Evolutionary conservation across 225 moss, liverwort and hornwort genomes (phyloP).

Genomic region (Neckera pumila): DNA sequence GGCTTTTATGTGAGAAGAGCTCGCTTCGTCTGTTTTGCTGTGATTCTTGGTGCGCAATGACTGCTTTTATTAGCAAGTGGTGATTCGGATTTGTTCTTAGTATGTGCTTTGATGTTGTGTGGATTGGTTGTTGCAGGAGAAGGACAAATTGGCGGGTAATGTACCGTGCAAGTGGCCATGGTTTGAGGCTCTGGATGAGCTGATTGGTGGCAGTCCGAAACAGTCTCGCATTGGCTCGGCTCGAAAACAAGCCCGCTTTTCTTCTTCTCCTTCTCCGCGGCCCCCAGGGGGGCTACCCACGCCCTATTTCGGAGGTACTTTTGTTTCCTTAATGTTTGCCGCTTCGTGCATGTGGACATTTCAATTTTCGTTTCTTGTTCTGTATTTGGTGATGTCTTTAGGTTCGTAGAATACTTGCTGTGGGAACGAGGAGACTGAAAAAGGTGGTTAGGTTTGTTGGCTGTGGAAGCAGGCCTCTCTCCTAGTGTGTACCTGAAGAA

Average conservation of each 20-base stretch:
- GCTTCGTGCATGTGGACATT: background rate
- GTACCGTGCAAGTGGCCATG: conserved; percentile 65
- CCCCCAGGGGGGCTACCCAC: conserved; percentile 13
- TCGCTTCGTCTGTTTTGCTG: background rate
- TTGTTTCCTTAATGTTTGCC: background rate
- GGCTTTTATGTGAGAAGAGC: background rate
- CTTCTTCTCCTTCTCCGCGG: conserved; percentile 44
- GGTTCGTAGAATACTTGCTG: background rate
- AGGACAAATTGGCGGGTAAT: conserved; percentile 51
- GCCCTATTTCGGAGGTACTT: conserved; percentile 39
- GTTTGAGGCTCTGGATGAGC: conserved; percentile 52
- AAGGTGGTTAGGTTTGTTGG: background rate
- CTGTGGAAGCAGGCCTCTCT: conserved; percentile 29
- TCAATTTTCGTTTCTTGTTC: background rate
- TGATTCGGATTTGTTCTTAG: background rate
- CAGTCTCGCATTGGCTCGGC: conserved; percentile 53
- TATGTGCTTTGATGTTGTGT: background rate
- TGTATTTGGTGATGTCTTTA: background rate
- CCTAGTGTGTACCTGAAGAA: conserved; percentile 46
- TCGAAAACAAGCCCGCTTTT: conserved; percentile 48
- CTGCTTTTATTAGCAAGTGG: background rate
- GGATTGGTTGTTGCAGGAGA: conserved; percentile 26
- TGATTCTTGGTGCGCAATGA: background rate
- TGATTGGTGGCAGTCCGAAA: conserved; percentile 56
- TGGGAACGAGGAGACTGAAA: background rate